These are phyloP conservation scores for Crithidia sp. DNA, from an alignment of 208 protist genomes.

Conservation along the genomic window DNA sequence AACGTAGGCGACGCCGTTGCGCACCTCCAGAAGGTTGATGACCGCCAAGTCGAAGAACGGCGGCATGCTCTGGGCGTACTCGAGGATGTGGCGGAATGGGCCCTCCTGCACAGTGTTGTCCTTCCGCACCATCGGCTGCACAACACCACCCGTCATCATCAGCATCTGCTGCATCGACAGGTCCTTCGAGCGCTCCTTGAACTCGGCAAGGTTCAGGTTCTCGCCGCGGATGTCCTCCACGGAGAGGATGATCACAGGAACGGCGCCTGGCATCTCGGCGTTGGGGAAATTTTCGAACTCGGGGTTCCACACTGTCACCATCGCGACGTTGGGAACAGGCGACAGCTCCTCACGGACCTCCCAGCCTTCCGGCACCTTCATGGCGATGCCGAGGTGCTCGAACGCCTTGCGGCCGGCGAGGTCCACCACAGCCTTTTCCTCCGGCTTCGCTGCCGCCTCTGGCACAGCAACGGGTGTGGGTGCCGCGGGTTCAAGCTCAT, in stretches of 20 bases:
- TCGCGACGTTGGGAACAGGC: constrained; percentile 79
- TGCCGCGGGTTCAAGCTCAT: constrained; percentile 23
- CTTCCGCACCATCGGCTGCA: constrained; percentile 66
- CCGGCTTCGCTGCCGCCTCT: not conserved
- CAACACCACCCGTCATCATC: constrained; percentile 77
- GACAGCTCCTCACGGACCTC: constrained; percentile 75
- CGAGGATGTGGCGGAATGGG: constrained; percentile 64
- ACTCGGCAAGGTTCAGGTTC: constrained; percentile 74
- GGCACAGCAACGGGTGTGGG: not conserved
- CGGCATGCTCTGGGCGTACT: constrained; percentile 73
- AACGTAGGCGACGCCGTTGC: constrained; percentile 72
- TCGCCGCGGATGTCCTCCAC: constrained; percentile 79
- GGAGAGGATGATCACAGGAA: constrained; percentile 75
- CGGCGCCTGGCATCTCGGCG: constrained; percentile 45
- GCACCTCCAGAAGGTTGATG: constrained; percentile 75
- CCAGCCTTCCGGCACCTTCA: constrained; percentile 64
- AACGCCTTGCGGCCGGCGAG: constrained; percentile 24
- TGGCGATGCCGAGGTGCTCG: constrained; percentile 58
- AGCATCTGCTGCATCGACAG: constrained; percentile 79
- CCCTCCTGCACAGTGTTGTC: constrained; percentile 50
- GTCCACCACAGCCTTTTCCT: not conserved
- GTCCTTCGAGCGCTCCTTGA: constrained; percentile 79
- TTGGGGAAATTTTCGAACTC: constrained; percentile 51
- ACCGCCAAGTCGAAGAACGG: constrained; percentile 75
- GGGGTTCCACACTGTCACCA: constrained; percentile 76